Evolutionary conservation across 2,329 filamentous ascomycete genomes (phyloP), one percentile per base, ranked within the genome.

Genomic region (Fusarium proliferatum): DNA sequence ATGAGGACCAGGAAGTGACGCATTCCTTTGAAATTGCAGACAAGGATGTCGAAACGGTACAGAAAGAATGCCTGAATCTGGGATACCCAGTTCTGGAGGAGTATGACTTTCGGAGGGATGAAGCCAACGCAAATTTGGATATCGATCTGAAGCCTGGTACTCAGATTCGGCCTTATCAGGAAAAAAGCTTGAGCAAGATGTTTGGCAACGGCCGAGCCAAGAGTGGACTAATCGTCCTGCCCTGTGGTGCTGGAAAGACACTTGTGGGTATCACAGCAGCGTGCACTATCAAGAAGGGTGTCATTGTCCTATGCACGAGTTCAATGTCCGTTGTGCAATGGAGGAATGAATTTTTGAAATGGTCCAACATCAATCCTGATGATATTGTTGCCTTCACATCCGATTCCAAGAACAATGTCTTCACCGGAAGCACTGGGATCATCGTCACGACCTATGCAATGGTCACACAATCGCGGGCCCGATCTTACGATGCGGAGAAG

Each of bases 401-500:
- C 1, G 95, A 97, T 75, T 94, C 94, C 81, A 99, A 99, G 83
- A 91, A 92, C 64, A 82, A 80, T 17, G 88, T 88, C 64, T 97
- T 99, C 78, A 91, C 92, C 3, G 91, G 95, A 56, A 96, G 94
- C 79, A 97, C 96, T 3, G 96, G 96, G 80, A 95, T 99, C 74
- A 97, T 99, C 74, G 95, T 99, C 59, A 97, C 95, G 16, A 99
- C 96, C 2, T 99, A 99, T 82, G 96, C 94, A 67, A 99, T 99
- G 96, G 95, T 99, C n/a, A 97, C 94, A 13, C 94, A 96, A 79
- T 95, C 92, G 19, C 89, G 94, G 56, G 93, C 94, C 67, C 89
- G 96, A 66, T 96, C 96, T 4, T 92, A 98, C 80, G 96, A 99
- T 80, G 94, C 96, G 6, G 91, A 96, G 80, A 97, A 97, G 85